These are phyloP conservation scores for Atalantia buxifolia DNA, from an alignment of 345 rosid genomes.

Conservation along the genomic window DNA sequence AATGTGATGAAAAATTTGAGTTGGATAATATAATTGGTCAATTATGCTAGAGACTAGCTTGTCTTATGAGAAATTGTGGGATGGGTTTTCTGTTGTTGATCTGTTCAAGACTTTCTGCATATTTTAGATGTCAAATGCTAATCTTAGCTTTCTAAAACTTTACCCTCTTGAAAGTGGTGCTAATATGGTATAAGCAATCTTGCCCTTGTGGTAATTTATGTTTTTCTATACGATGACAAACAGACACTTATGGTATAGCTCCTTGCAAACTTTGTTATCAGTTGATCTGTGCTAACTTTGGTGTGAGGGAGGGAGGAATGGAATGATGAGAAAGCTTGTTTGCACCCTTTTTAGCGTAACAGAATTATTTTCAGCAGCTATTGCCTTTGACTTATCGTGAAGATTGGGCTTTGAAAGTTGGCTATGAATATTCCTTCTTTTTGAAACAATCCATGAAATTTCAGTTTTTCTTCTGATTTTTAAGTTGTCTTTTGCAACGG, in stretches of 20 bases:
- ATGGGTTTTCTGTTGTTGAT: background rate
- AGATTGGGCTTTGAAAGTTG: background rate
- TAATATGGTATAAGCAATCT: background rate
- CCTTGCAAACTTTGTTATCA: background rate
- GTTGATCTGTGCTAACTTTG: background rate
- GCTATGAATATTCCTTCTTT: background rate
- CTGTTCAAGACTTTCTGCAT: background rate
- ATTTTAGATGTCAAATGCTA: background rate
- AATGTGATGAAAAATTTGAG: background rate
- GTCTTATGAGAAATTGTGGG: background rate
- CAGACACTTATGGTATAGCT: background rate
- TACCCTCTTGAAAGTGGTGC: background rate
- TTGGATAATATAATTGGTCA: background rate
- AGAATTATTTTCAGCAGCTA: background rate
- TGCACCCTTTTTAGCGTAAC: background rate
- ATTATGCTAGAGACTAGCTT: background rate
- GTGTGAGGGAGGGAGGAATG: background rate
- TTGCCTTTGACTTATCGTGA: background rate
- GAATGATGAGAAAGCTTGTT: background rate
- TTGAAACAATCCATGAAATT: background rate
- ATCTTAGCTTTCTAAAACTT: background rate
- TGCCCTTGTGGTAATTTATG: background rate
- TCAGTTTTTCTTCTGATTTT: slow-evolving; percentile 3
- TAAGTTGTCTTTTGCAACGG: background rate
- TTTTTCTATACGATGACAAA: background rate